A percentile compares a stretch with the other conserved stretches of the same genome.
Conservation (phyloP, 331 rosid species). For the Quercus lobata region DNA sequence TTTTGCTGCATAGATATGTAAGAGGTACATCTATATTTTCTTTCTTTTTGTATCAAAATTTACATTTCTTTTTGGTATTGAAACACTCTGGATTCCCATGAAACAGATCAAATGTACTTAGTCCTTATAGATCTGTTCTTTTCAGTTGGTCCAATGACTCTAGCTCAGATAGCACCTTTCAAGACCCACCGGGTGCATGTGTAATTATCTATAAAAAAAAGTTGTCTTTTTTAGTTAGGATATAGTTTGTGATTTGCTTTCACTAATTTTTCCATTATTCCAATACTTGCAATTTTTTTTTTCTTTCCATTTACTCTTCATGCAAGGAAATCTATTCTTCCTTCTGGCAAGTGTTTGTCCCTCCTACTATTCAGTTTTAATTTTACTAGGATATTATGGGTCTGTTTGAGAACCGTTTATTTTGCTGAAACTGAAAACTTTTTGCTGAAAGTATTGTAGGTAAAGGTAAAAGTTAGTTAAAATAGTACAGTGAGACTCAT, state of each 20-base stretch:
- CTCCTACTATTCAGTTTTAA: not conserved
- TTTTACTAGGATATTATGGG: not conserved
- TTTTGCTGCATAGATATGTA: slow-evolving; percentile 4
- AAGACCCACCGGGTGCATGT: no score
- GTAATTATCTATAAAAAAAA: no score
- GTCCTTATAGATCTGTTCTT: not conserved
- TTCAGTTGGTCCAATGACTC: not conserved
- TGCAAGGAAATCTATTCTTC: not conserved
- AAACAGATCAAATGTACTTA: not conserved
- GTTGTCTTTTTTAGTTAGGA: not conserved
- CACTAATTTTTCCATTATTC: not conserved
- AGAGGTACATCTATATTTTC: slow-evolving; percentile 11
- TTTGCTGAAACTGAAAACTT: no score
- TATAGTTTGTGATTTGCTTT: not conserved
- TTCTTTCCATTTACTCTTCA: not conserved
- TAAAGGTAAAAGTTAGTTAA: no score
- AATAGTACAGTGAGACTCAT: no score
- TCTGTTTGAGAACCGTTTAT: no score
- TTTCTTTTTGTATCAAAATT: not conserved
- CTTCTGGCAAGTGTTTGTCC: not conserved
- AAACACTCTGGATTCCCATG: not conserved
- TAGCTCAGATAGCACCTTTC: no score
- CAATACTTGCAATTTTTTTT: not conserved
- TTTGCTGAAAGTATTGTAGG: no score
- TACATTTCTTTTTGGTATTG: not conserved